phyloP scores from a whole-genome alignment of 352 stramenopile species.

The Phytophthora tubulina region DNA sequence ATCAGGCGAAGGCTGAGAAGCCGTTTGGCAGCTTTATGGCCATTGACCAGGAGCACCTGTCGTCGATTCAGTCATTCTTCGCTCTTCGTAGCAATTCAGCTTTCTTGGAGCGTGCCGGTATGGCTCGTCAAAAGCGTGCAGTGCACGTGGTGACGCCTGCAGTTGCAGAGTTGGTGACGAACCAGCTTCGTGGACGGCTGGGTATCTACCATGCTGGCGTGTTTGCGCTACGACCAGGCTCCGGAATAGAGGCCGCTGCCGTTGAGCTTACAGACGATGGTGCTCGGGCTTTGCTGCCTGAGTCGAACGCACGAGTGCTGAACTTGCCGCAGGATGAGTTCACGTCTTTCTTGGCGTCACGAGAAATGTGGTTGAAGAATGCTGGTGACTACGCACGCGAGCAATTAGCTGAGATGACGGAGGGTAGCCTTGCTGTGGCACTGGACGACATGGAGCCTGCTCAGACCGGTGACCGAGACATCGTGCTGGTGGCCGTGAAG shows the following conservation, averaged over 20 bases:
- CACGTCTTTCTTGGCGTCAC: slow-evolving; percentile 61
- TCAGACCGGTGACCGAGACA: slow-evolving; percentile 78
- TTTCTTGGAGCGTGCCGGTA: slow-evolving; percentile 73
- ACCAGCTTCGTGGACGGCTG: slow-evolving; percentile 52
- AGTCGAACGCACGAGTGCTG: slow-evolving; percentile 60
- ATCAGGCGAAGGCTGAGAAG: slow-evolving; percentile 67
- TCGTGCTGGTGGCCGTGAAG: slow-evolving; percentile 66
- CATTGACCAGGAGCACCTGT: slow-evolving; percentile 53
- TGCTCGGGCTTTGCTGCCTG: slow-evolving; percentile 61
- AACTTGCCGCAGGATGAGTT: slow-evolving; percentile 77
- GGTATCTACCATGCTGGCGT: slow-evolving; percentile 77
- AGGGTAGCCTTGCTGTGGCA: slow-evolving; percentile 73
- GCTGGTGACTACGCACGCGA: slow-evolving; percentile 63
- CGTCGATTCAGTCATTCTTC: slow-evolving; percentile 55
- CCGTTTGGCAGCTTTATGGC: slow-evolving; percentile 66
- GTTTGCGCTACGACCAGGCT: slow-evolving; percentile 47
- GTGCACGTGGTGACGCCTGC: slow-evolving; percentile 73
- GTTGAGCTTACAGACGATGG: slow-evolving; percentile 79
- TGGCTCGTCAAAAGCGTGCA: slow-evolving; percentile 70
- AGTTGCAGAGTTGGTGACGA: slow-evolving; percentile 58
- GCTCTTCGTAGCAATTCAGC: slow-evolving; percentile 43
- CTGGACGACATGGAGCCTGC: slow-evolving; percentile 86
- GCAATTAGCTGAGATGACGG: slow-evolving; percentile 57
- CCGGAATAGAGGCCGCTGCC: slow-evolving; percentile 29
- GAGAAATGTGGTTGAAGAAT: slow-evolving; percentile 84